Percentiles rank a stretch among this genome's conserved stretches.
Evolutionary conservation across 768 basidiomycete species (phyloP).

Genomic region (Boletus pseudo-olivaceus): DNA sequence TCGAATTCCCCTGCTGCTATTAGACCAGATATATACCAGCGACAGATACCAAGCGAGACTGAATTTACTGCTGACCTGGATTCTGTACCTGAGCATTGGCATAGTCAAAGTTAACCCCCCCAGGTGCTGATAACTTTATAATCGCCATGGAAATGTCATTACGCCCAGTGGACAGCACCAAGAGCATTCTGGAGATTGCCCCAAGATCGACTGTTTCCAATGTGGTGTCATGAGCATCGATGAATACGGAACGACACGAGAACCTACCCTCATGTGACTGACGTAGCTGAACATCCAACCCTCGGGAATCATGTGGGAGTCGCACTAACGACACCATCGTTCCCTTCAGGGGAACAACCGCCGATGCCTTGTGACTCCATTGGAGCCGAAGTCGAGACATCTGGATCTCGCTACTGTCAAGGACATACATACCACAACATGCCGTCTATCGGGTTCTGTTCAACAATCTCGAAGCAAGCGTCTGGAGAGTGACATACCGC

Average conservation of each 20-base stretch:
- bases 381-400: slow-evolving; percentile 64
- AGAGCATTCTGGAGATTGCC: slow-evolving; percentile 47
- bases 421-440: slow-evolving; percentile 60
- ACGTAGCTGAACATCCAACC: slow-evolving; percentile 59
- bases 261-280: slow-evolving; percentile 45
- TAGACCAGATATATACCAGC: slow-evolving; percentile 2
- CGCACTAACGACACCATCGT: slow-evolving; percentile 45
- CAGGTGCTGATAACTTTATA: slow-evolving; percentile 53
- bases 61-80: slow-evolving; percentile 24
- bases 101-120: slow-evolving; percentile 47
- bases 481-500: slow-evolving; percentile 48
- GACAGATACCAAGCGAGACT: neutral
- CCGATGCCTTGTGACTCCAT: slow-evolving; percentile 47
- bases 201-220: slow-evolving; percentile 60
- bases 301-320: slow-evolving; percentile 59
- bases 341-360: slow-evolving; percentile 21
- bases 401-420: slow-evolving; percentile 66
- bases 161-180: slow-evolving; percentile 63
- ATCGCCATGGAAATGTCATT: slow-evolving; percentile 57
- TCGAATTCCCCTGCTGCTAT: slow-evolving; percentile 32
- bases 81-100: slow-evolving; percentile 40
- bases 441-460: slow-evolving; percentile 44
- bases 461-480: neutral
- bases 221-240: neutral
- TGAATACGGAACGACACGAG: slow-evolving; percentile 12